These are phyloP conservation scores for Macaranga tanarius DNA, from an alignment of 441 rosid genomes.

Conservation along the genomic window DNA sequence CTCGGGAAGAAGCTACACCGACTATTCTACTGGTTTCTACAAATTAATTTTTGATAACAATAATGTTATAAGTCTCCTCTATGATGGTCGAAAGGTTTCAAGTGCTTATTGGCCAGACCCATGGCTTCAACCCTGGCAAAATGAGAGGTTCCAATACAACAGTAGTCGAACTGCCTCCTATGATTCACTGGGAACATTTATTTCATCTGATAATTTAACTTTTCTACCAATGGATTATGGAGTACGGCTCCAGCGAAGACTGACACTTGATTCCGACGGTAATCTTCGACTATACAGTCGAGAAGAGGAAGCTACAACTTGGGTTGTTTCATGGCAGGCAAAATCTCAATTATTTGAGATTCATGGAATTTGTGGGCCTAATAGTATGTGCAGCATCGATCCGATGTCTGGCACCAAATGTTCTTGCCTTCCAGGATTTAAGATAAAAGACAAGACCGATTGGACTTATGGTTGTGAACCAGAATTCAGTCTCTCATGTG, in stretches of 20 bases:
- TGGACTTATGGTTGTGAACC: conserved; percentile 29
- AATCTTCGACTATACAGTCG: conserved; percentile 26
- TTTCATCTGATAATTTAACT: conserved; percentile 12
- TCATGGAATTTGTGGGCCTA: conserved; percentile 32
- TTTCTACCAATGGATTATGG: conserved; percentile 15
- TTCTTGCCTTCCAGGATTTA: conserved; percentile 26
- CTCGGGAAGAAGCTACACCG: conserved; percentile 12
- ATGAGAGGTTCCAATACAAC: conserved; percentile 15
- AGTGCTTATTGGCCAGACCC: conserved; percentile 27
- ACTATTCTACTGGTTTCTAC: conserved; percentile 19
- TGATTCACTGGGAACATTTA: conserved; percentile 21
- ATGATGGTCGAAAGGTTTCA: conserved; percentile 24
- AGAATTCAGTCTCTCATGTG: conserved; percentile 8
- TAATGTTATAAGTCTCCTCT: conserved; percentile 20
- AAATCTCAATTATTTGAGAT: conserved; percentile 12
- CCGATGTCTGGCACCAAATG: conserved; percentile 11
- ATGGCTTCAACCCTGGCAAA: conserved; percentile 15
- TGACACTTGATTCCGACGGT: conserved; percentile 28
- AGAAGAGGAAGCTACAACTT: background rate
- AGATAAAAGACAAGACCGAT: conserved; percentile 2
- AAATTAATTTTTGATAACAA: conserved; percentile 16
- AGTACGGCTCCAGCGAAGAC: conserved; percentile 7
- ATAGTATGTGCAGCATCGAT: conserved; percentile 17
- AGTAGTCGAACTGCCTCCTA: conserved; percentile 14
- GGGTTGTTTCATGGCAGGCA: conserved; percentile 30